A percentile compares a stretch with the other conserved stretches of the same genome.
phyloP scores from a whole-genome alignment of 495 filamentous ascomycete species.

The Pseudoneurospora amorphoporcata region DNA sequence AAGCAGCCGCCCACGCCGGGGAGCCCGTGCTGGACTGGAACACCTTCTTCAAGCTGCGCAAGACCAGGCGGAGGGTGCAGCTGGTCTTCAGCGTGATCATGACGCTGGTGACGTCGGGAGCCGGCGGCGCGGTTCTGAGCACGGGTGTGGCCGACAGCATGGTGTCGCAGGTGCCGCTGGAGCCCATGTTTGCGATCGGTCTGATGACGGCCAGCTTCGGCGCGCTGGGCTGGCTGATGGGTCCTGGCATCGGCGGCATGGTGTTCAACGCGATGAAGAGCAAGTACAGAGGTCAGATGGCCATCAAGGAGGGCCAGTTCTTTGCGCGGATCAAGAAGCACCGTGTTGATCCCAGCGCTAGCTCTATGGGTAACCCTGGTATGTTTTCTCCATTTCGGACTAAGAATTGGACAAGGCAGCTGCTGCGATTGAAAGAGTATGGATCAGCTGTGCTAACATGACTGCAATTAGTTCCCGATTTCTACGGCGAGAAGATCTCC shows the following conservation, averaged over 20 bases:
- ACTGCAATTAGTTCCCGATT: conserved; percentile 41
- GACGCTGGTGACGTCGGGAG: conserved; percentile 44
- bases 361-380: conserved; percentile 49
- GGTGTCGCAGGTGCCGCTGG: conserved; percentile 58
- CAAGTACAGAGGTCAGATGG: conserved; percentile 55
- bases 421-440: not conserved
- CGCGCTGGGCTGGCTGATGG: conserved; percentile 74
- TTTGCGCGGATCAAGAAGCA: conserved; percentile 78
- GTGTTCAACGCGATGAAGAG: conserved; percentile 64
- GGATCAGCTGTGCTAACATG: conserved; percentile 1
- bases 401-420: not conserved
- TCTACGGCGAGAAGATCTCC: conserved; percentile 90
- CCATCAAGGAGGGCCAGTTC: conserved; percentile 83
- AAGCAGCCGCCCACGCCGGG: conserved; percentile 16
- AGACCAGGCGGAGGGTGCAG: conserved; percentile 71
- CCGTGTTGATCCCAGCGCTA: conserved; percentile 70
- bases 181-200: conserved; percentile 77
- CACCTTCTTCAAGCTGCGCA: conserved; percentile 83
- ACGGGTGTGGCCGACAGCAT: conserved; percentile 57
- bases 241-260: conserved; percentile 66
- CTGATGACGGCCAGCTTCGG: conserved; percentile 61
- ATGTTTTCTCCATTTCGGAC: conserved; percentile 4
- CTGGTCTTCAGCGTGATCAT: conserved; percentile 62
- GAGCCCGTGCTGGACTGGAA: conserved; percentile 65
- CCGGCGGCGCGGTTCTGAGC: conserved; percentile 53